Percentiles rank a stretch among this genome's conserved stretches.
phyloP scores from a whole-genome alignment of 768 basidiomycete genomes.

The Lactifluus piperatus region DNA sequence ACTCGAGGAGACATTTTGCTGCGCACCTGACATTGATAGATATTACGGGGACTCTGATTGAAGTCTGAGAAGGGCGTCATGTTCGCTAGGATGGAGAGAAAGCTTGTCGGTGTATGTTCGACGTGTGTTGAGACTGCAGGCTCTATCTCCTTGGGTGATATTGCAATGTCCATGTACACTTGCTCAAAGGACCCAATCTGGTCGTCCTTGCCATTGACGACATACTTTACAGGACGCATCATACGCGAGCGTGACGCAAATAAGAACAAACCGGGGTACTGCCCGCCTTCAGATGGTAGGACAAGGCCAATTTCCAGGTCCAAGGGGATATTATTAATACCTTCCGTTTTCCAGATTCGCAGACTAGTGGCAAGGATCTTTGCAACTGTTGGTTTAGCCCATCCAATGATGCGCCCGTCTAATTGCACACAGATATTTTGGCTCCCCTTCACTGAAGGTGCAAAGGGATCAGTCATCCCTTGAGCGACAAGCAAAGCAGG shows the following conservation, averaged over 20 bases:
- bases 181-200: slow-evolving; percentile 96
- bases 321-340: slow-evolving; percentile 68
- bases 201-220: slow-evolving; percentile 79
- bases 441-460: slow-evolving; percentile 70
- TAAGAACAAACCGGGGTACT: slow-evolving; percentile 92
- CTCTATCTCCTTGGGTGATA: slow-evolving; percentile 77
- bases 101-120: slow-evolving; percentile 90
- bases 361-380: slow-evolving; percentile 75
- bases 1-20: background rate
- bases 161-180: slow-evolving; percentile 98
- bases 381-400: slow-evolving; percentile 71
- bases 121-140: slow-evolving; percentile 75
- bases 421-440: slow-evolving; percentile 84
- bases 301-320: slow-evolving; percentile 95
- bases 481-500: slow-evolving; percentile 74
- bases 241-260: slow-evolving; percentile 84
- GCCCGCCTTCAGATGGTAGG: slow-evolving; percentile 78
- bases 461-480: slow-evolving; percentile 91
- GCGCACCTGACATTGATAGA: slow-evolving; percentile 83
- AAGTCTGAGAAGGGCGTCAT: slow-evolving; percentile 99
- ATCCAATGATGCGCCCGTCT: slow-evolving; percentile 93
- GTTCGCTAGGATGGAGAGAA: slow-evolving; percentile 94
- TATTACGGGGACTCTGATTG: slow-evolving; percentile 93
- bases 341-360: slow-evolving; percentile 93
- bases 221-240: slow-evolving; percentile 96